Percentiles rank a stretch among this genome's conserved stretches.
These are phyloP conservation scores for Pythium apleroticum DNA, from an alignment of 352 stramenopile genomes.

Conservation along the genomic window DNA sequence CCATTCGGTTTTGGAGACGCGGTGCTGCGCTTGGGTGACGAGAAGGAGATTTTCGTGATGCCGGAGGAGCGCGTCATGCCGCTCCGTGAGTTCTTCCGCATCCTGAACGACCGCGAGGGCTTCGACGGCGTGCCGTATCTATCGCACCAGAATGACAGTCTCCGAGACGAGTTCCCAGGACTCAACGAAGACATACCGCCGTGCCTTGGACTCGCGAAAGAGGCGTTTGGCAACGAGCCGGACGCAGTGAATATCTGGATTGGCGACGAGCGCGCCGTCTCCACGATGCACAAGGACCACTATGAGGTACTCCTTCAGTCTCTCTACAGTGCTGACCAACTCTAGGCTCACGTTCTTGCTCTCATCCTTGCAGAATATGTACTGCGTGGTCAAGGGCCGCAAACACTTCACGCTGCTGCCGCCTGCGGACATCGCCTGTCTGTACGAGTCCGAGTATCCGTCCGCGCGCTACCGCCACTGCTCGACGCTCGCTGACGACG, in stretches of 20 bases:
- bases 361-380: slow-evolving; percentile 89
- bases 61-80: slow-evolving; percentile 79
- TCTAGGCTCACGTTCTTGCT: neutral
- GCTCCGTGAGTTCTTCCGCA: slow-evolving; percentile 50
- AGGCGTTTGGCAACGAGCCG: slow-evolving; percentile 77
- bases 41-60: slow-evolving; percentile 60
- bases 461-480: slow-evolving; percentile 62
- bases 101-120: slow-evolving; percentile 44
- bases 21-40: slow-evolving; percentile 41
- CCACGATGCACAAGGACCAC: slow-evolving; percentile 97
- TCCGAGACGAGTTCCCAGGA: slow-evolving; percentile 65
- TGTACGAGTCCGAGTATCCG: slow-evolving; percentile 83
- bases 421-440: slow-evolving; percentile 85
- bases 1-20: slow-evolving; percentile 73
- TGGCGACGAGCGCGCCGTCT: slow-evolving; percentile 93
- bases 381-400: slow-evolving; percentile 94
- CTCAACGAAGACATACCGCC: slow-evolving; percentile 66
- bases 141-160: slow-evolving; percentile 84
- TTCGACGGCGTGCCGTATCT: slow-evolving; percentile 84
- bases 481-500: slow-evolving; percentile 8
- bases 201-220: slow-evolving; percentile 51
- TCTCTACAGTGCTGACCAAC: neutral
- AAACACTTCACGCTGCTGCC: slow-evolving; percentile 95
- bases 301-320: slow-evolving; percentile 80
- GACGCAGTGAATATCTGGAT: slow-evolving; percentile 98